Conservation (phyloP, 306 rosid genomes). For the Lathyrus oleraceus region DNA sequence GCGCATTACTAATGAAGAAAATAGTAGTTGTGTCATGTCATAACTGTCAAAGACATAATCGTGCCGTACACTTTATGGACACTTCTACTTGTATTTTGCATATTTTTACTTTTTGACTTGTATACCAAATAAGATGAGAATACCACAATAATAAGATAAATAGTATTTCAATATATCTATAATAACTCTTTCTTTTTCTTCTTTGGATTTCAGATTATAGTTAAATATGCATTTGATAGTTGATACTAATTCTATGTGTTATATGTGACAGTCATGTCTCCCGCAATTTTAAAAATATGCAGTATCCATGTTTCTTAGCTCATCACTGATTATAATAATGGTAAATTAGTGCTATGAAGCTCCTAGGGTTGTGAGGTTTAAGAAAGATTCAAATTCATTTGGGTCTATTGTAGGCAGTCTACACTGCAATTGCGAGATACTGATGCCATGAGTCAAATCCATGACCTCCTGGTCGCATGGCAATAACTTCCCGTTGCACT, state of each 20-base stretch:
- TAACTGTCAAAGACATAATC: not conserved
- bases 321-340: not conserved
- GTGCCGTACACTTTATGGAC: constrained; percentile 5
- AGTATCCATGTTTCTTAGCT: constrained; percentile 9
- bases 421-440: not conserved
- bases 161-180: constrained; percentile 4
- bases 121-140: constrained; percentile 5
- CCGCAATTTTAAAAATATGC: not conserved
- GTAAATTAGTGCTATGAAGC: not conserved
- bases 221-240: not conserved
- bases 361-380: not conserved
- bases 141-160: not conserved
- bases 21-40: not conserved
- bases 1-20: not conserved
- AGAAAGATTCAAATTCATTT: not conserved
- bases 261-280: constrained; percentile 3
- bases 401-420: not conserved
- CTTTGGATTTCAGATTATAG: not conserved
- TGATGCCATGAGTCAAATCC: not conserved
- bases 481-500: not conserved
- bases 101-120: not conserved
- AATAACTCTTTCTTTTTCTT: not conserved
- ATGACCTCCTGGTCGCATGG: not conserved
- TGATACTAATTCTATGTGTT: not conserved
- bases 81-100: not conserved